Percentiles rank a stretch among this genome's conserved stretches.
Evolutionary conservation across 805 yeast species (phyloP).

Genomic region (Deakozyma indianensis): DNA sequence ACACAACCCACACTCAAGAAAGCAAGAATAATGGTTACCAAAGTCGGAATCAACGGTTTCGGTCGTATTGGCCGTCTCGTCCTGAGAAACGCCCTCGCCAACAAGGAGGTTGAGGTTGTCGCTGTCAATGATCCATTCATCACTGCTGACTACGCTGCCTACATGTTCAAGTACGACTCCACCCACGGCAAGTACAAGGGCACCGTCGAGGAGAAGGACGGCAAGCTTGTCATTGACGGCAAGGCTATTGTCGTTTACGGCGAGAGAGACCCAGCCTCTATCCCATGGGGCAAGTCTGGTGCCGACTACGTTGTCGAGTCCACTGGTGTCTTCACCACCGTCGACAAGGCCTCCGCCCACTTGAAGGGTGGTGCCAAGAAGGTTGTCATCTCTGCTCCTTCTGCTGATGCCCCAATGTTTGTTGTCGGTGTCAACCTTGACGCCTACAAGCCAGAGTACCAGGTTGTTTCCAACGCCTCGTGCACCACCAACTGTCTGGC

Average conservation of each 20-base stretch:
- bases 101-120: slow-evolving; percentile 66
- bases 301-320: slow-evolving; percentile 85
- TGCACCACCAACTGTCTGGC: slow-evolving; percentile 95
- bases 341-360: slow-evolving; percentile 73
- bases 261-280: slow-evolving; percentile 72
- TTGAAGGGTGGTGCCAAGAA: slow-evolving; percentile 86
- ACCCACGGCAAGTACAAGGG: slow-evolving; percentile 83
- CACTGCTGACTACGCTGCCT: slow-evolving; percentile 79
- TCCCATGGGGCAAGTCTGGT: slow-evolving; percentile 76
- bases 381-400: slow-evolving; percentile 90
- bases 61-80: slow-evolving; percentile 89
- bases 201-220: slow-evolving; percentile 46
- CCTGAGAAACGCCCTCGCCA: slow-evolving; percentile 61
- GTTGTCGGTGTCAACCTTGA: slow-evolving; percentile 83
- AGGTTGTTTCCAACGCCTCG: slow-evolving; percentile 80
- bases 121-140: slow-evolving; percentile 91
- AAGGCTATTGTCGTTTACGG: slow-evolving; percentile 51
- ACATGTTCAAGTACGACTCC: slow-evolving; percentile 91
- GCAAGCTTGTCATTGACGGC: slow-evolving; percentile 54
- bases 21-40: slow-evolving; percentile 26
- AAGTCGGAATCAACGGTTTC: slow-evolving; percentile 87
- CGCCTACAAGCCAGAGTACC: slow-evolving; percentile 59
- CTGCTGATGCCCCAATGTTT: slow-evolving; percentile 89
- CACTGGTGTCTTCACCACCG: slow-evolving; percentile 84
- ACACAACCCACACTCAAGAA: not conserved